Conservation (phyloP, 306 rosid species). For the Gynostemma pentaphyllum region DNA sequence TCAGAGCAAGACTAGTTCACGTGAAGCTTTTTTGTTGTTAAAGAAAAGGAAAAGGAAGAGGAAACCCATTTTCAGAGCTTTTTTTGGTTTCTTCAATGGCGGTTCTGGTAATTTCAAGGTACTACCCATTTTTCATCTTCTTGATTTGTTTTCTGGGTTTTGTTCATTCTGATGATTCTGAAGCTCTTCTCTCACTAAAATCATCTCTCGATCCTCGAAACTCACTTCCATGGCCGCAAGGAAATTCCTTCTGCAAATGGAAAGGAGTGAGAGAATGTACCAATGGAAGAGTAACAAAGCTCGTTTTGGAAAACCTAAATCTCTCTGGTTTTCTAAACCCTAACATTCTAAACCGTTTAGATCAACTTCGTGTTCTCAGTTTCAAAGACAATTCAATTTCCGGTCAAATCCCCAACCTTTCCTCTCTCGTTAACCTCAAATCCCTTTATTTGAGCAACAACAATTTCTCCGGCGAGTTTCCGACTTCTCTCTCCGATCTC, state of each 20-base stretch:
- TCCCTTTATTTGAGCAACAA: conserved; percentile 59
- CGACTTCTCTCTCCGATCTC: conserved; percentile 46
- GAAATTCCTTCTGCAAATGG: conserved; percentile 56
- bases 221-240: conserved; percentile 59
- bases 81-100: not conserved
- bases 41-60: no score
- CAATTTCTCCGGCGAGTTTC: conserved; percentile 70
- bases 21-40: no score
- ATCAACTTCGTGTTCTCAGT: conserved; percentile 87
- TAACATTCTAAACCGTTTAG: conserved; percentile 48
- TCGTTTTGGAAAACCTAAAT: conserved; percentile 56
- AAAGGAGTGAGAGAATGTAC: conserved; percentile 59
- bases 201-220: conserved; percentile 42
- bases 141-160: not conserved
- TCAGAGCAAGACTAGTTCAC: conserved; percentile 32
- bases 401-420: conserved; percentile 67
- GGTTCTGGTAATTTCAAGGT: conserved; percentile 13
- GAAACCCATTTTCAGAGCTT: no score
- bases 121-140: conserved; percentile 11
- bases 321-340: conserved; percentile 50
- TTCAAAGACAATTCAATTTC: conserved; percentile 68
- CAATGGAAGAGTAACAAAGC: conserved; percentile 66
- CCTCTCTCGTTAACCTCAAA: conserved; percentile 56
- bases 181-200: conserved; percentile 46
- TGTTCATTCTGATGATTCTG: conserved; percentile 40